Base-by-base conservation (phyloP, 306 rosid species). In the Cucurbita moschata region DNA sequence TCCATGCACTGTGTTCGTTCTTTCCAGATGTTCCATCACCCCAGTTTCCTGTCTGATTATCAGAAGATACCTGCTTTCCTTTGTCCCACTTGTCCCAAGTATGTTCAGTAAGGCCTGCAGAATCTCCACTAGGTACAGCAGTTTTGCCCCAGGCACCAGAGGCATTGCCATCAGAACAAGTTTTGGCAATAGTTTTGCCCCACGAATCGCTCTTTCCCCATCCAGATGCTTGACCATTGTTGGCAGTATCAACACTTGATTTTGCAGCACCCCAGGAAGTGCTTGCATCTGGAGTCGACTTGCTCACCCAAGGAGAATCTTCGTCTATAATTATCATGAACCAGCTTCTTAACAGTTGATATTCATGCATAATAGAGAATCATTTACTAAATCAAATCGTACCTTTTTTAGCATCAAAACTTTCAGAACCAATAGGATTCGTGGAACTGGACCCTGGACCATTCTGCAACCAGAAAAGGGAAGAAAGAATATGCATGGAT, bases 221-320 rank as follows among this genome's bases (percentile, higher is more conserved):
- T 60, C 87, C 92, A 75, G 67, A 76, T 80, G 82, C 82, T 62
- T 81, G 84, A 81, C 62, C 84, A 30, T 65, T 70, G 72, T 83
- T 73, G 52, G 77, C 77, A 60, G 68, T 56, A 79, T 44, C 77
- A 6, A 72, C 73, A 65, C 76, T 84, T n/a, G 78, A 63, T 18
- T 74, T 77, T 7, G 87, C 84, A 50, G 89, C 81, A 77, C 92
- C 96, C 97, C 98, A 93, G 59, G 97, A 70, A 1, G 86, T 80
- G 71, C 61, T 85, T 54, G 75, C 78, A 44, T 73, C 82, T 50
- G 91, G 77, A 64, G 83, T 75, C 5, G 55, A 81, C 80, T 85
- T 85, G 80, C 79, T 81, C 10, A 68, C 93, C 98, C 98, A 90
- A 53, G 89, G 79, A 70, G 83, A 58, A 76, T 85, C 86, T 50